These are phyloP conservation scores for Whalleya microplaca DNA, from an alignment of 2,329 filamentous ascomycete species.

Conservation along the genomic window DNA sequence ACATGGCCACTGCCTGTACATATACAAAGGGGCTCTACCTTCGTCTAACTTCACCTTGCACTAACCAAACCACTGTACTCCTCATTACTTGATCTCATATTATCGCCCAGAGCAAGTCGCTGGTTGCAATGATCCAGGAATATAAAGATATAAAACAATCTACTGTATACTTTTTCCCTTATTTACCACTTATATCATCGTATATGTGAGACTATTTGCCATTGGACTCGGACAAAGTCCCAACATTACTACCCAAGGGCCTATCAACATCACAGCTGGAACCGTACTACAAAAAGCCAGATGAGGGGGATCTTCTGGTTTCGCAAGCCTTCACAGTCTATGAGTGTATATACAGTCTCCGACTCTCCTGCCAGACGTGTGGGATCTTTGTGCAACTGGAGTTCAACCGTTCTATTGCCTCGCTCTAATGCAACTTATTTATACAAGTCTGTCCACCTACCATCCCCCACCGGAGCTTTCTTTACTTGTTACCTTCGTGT, in stretches of 20 bases:
- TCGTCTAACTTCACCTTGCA: no score
- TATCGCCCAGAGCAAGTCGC: no score
- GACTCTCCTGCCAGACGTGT: constrained; percentile 7
- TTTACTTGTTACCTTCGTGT: neutral
- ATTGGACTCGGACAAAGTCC: no score
- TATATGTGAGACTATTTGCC: no score
- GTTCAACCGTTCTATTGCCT: constrained; percentile 28
- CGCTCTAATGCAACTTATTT: constrained; percentile 28
- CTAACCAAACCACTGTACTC: no score
- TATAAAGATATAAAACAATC: no score
- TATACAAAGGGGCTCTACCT: no score
- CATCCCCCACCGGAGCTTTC: constrained; percentile 1
- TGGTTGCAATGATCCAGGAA: no score
- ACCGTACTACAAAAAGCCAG: neutral
- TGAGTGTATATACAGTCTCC: constrained; percentile 14
- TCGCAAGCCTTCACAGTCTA: constrained; percentile 2
- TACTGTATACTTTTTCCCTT: neutral
- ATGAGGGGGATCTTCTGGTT: neutral
- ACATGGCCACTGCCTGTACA: no score
- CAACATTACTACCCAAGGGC: neutral
- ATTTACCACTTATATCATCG: no score
- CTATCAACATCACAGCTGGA: neutral
- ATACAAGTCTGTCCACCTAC: constrained; percentile 24
- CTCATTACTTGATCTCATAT: no score
- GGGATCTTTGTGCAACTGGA: constrained; percentile 9